Conservation (phyloP, 768 basidiomycete genomes). For the Asterophora parasitica region DNA sequence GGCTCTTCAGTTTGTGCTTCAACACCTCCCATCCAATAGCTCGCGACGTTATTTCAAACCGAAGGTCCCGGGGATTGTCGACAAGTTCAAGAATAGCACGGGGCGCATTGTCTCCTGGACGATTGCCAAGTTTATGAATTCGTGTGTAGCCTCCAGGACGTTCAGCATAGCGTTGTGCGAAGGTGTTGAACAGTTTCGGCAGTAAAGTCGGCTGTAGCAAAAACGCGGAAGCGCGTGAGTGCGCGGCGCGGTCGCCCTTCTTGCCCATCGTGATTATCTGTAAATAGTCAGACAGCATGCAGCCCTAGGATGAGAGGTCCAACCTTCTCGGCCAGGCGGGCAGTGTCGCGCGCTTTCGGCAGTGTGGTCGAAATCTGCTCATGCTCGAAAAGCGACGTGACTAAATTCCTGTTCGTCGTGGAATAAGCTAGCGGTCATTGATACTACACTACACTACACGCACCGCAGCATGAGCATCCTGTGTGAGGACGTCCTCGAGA, state of each 20-base stretch:
- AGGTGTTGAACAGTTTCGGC: slow-evolving; percentile 78
- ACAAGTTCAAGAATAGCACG: slow-evolving; percentile 92
- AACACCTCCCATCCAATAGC: slow-evolving; percentile 83
- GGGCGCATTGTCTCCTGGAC: slow-evolving; percentile 90
- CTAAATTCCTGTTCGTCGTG: slow-evolving; percentile 66
- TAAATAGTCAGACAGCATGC: slow-evolving; percentile 4
- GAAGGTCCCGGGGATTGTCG: slow-evolving; percentile 86
- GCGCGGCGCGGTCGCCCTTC: slow-evolving; percentile 67
- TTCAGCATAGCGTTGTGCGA: slow-evolving; percentile 73
- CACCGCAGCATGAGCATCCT: slow-evolving; percentile 91
- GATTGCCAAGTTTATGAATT: slow-evolving; percentile 86
- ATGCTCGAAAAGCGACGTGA: slow-evolving; percentile 90
- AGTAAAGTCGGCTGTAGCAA: slow-evolving; percentile 67
- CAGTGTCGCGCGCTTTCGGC: slow-evolving; percentile 90
- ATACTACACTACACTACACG: slow-evolving; percentile 11
- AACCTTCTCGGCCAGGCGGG: slow-evolving; percentile 90
- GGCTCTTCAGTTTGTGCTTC: slow-evolving; percentile 44
- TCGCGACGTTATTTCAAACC: slow-evolving; percentile 84
- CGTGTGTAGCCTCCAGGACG: slow-evolving; percentile 95
- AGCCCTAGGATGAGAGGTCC: neutral
- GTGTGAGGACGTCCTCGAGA: slow-evolving; percentile 89
- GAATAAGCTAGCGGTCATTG: slow-evolving; percentile 1
- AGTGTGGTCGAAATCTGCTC: slow-evolving; percentile 95
- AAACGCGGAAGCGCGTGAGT: slow-evolving; percentile 71
- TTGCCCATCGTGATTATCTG: slow-evolving; percentile 94